Conservation (phyloP, 2,329 filamentous ascomycete genomes). For the Mycosphaerelloides madeirae region DNA sequence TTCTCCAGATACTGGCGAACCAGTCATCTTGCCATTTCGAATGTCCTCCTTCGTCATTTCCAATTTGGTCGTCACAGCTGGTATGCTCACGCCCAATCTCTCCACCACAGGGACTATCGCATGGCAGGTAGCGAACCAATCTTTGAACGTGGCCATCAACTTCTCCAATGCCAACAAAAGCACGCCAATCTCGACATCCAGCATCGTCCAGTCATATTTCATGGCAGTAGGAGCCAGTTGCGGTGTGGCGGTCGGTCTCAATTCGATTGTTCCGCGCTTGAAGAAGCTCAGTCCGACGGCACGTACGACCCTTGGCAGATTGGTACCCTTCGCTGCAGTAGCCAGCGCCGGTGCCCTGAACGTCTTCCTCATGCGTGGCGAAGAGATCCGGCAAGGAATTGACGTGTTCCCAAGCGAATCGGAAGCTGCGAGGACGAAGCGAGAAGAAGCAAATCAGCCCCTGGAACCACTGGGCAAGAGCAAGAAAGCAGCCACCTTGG, state of each 20-base stretch:
- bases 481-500: conserved; percentile 79
- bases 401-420: conserved; percentile 82
- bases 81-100: conserved; percentile 91
- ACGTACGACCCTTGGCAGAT: conserved; percentile 70
- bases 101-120: conserved; percentile 77
- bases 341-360: conserved; percentile 87
- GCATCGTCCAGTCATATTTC: conserved; percentile 83
- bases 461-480: conserved; percentile 70
- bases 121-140: conserved; percentile 97
- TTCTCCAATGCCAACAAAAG: conserved; percentile 97
- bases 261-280: conserved; percentile 80
- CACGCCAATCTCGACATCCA: conserved; percentile 73
- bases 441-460: conserved; percentile 28
- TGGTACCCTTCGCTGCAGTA: conserved; percentile 94
- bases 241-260: conserved; percentile 86
- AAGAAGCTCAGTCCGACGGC: conserved; percentile 71
- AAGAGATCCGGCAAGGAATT: conserved; percentile 90
- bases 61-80: conserved; percentile 89
- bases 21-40: conserved; percentile 89
- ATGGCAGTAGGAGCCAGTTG: conserved; percentile 90
- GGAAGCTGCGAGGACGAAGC: conserved; percentile 60
- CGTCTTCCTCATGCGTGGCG: conserved; percentile 94
- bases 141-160: conserved; percentile 97
- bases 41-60: conserved; percentile 96
- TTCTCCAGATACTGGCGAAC: conserved; percentile 76